These are phyloP conservation scores for Clitoria ternatea DNA, from an alignment of 306 rosid genomes.

Conservation along the genomic window DNA sequence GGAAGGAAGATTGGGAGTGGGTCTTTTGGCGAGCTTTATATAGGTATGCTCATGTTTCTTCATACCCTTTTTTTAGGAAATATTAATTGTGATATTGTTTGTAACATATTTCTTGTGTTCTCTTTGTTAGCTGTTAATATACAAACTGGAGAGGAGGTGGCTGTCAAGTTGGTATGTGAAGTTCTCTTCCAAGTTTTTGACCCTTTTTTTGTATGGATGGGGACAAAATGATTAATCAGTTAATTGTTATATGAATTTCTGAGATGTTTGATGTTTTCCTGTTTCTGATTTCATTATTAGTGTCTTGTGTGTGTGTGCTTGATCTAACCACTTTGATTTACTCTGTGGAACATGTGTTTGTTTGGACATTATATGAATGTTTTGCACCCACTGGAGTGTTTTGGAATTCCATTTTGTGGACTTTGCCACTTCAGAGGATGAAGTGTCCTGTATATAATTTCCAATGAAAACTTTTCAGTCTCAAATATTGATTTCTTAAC, in stretches of 20 bases:
- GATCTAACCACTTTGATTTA: slow-evolving; percentile 9
- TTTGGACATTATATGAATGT: background rate
- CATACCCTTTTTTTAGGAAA: background rate
- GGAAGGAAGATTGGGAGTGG: slow-evolving; percentile 99
- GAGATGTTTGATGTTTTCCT: background rate
- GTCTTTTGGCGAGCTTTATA: slow-evolving; percentile 97
- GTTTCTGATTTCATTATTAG: background rate
- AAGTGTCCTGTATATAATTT: background rate
- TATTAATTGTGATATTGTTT: background rate
- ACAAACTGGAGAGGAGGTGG: slow-evolving; percentile 98
- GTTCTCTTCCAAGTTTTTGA: background rate
- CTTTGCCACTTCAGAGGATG: background rate
- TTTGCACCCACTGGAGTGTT: background rate
- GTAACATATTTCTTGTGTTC: slow-evolving; percentile 15
- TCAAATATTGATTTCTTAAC: too few species aligned
- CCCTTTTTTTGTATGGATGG: slow-evolving; percentile 5
- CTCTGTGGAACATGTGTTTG: slow-evolving; percentile 1
- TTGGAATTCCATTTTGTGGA: background rate
- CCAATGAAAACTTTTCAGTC: too few species aligned
- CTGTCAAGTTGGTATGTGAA: slow-evolving; percentile 90
- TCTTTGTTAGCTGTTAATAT: slow-evolving; percentile 71
- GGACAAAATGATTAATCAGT: slow-evolving; percentile 12
- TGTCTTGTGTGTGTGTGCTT: background rate
- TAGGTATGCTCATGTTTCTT: slow-evolving; percentile 49
- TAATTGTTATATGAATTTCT: slow-evolving; percentile 4